Percentiles rank a stretch among this genome's conserved stretches.
Evolutionary conservation across 2,329 filamentous ascomycete genomes (phyloP).

Genomic region (Didymosphaeria variabile): DNA sequence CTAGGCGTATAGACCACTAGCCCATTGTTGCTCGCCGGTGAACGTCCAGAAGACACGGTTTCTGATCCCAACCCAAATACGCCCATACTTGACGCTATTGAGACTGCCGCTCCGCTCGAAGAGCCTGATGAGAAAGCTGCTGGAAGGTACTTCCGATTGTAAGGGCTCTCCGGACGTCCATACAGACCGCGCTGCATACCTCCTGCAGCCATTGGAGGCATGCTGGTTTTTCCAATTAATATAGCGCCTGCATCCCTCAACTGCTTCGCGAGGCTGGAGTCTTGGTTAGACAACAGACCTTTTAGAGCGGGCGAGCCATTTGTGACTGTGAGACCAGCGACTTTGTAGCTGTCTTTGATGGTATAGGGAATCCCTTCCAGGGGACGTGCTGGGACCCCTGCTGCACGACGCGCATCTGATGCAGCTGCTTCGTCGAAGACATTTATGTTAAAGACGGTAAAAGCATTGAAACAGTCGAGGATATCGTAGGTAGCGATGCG

Average conservation of each 20-base stretch:
- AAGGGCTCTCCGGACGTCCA: constrained; percentile 65
- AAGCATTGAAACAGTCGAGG: constrained; percentile 55
- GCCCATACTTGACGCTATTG: constrained; percentile 61
- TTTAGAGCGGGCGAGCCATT: constrained; percentile 65
- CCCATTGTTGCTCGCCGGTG: constrained; percentile 66
- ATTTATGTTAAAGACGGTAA: constrained; percentile 58
- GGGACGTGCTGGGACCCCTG: constrained; percentile 46
- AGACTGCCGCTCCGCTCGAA: constrained; percentile 64
- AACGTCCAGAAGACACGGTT: constrained; percentile 65
- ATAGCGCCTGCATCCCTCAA: constrained; percentile 61
- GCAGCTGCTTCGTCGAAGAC: constrained; percentile 59
- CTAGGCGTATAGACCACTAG: constrained; percentile 66
- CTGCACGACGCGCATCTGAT: constrained; percentile 57
- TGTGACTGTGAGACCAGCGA: constrained; percentile 62
- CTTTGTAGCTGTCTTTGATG: constrained; percentile 67
- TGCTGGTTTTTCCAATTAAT: constrained; percentile 66
- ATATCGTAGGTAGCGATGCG: constrained; percentile 60
- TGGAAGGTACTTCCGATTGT: constrained; percentile 63
- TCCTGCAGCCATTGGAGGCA: constrained; percentile 67
- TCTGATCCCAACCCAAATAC: constrained; percentile 65
- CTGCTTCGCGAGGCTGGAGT: constrained; percentile 60
- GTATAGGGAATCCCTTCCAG: constrained; percentile 68
- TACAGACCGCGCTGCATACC: constrained; percentile 67
- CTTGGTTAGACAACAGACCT: constrained; percentile 59
- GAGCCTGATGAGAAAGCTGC: constrained; percentile 67